Conservation (phyloP, 73 alveolate genomes). For the Paramecium sonneborni region DNA sequence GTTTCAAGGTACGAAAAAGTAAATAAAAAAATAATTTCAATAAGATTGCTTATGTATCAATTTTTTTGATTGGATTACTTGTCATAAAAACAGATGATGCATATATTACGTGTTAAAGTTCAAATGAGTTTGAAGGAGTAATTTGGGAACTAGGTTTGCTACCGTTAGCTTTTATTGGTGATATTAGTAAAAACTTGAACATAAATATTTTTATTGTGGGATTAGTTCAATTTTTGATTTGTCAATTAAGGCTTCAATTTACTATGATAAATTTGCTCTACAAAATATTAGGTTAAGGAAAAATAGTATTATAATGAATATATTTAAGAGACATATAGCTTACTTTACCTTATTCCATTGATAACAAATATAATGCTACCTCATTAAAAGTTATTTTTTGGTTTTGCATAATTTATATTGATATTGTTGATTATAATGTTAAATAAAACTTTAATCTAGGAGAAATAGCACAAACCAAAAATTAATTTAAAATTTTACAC, state of each 20-base stretch:
- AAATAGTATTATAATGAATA: not conserved
- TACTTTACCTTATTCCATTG: not conserved
- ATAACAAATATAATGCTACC: not conserved
- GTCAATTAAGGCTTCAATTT: not conserved
- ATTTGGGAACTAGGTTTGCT: not conserved
- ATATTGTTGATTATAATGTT: not conserved
- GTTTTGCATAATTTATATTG: not conserved
- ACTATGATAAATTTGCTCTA: not conserved
- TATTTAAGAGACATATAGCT: slow-evolving; percentile 1
- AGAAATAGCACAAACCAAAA: not conserved
- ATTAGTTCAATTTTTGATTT: not conserved
- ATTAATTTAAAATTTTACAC: not conserved
- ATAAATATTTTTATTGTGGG: not conserved
- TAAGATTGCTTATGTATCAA: not conserved
- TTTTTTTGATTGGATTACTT: not conserved
- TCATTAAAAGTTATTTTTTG: not conserved
- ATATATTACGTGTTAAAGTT: not conserved
- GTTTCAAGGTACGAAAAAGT: not conserved
- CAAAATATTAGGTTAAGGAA: not conserved
- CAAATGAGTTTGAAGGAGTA: not conserved
- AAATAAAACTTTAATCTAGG: not conserved
- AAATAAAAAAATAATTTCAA: not conserved
- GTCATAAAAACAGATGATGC: not conserved
- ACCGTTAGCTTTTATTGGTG: not conserved
- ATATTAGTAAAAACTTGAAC: not conserved